Evolutionary conservation across 1,284 basidiomycete species (phyloP).

Genomic region (Ceratobasidium sp.): DNA sequence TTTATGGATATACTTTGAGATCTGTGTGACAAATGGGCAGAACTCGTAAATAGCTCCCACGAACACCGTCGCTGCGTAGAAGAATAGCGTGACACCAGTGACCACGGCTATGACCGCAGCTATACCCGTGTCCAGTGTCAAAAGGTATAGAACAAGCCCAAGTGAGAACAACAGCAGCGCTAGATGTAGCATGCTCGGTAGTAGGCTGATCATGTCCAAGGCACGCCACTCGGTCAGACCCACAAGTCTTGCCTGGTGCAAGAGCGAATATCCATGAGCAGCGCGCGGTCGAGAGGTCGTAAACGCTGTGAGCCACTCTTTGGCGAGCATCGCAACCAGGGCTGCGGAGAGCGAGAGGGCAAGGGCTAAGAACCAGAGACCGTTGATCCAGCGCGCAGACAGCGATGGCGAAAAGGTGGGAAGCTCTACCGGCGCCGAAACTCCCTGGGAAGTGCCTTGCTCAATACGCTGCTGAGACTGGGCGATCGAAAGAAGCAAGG

Average conservation of each 20-base stretch:
- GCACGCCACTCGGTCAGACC: background rate
- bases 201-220: too few species aligned
- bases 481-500: too few species aligned
- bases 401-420: too few species aligned
- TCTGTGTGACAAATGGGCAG: slow-evolving; percentile 18
- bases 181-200: too few species aligned
- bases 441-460: too few species aligned
- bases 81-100: background rate
- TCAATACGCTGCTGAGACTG: too few species aligned
- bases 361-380: background rate
- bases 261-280: background rate
- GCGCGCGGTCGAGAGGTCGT: background rate
- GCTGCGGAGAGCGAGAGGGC: background rate
- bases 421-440: too few species aligned
- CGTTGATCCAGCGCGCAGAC: background rate
- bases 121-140: background rate
- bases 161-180: too few species aligned
- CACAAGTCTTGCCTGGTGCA: background rate
- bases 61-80: background rate
- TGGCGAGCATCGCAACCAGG: background rate
- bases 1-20: slow-evolving; percentile 14
- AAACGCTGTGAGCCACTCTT: slow-evolving; percentile 3
- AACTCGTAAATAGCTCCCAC: background rate
- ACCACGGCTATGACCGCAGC: background rate
- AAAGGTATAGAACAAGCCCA: too few species aligned